These are phyloP conservation scores for Cyberlindnera euphorbiiphila DNA, from an alignment of 805 yeast species.

Conservation along the genomic window DNA sequence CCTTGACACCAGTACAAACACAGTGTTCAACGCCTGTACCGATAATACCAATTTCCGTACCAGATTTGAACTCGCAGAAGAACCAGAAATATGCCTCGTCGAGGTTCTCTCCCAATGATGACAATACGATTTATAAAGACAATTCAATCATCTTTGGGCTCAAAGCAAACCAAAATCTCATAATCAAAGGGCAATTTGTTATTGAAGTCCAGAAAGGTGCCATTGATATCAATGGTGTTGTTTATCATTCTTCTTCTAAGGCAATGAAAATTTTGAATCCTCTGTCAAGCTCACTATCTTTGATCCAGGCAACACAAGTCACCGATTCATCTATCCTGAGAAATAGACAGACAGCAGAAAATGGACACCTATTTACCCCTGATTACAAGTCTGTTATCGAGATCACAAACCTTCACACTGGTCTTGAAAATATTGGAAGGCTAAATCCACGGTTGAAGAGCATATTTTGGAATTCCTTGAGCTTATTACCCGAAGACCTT, in stretches of 20 bases:
- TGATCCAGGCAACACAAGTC: slow-evolving; percentile 41
- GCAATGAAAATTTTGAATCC: slow-evolving; percentile 35
- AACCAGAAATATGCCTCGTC: slow-evolving; percentile 29
- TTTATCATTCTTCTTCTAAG: slow-evolving; percentile 29
- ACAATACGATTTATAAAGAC: slow-evolving; percentile 35
- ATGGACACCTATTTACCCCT: slow-evolving; percentile 36
- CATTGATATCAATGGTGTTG: slow-evolving; percentile 38
- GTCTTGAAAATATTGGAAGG: slow-evolving; percentile 41
- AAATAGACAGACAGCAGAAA: slow-evolving; percentile 32
- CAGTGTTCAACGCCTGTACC: slow-evolving; percentile 5
- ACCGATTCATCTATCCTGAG: slow-evolving; percentile 28
- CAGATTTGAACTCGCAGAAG: neutral
- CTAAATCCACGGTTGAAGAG: slow-evolving; percentile 44
- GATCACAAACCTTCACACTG: slow-evolving; percentile 36
- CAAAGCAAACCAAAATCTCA: slow-evolving; percentile 37
- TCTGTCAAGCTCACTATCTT: slow-evolving; percentile 36
- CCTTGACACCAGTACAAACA: neutral
- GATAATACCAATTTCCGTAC: neutral
- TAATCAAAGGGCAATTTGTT: slow-evolving; percentile 45
- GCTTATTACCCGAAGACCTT: slow-evolving; percentile 13
- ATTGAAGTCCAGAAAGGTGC: slow-evolving; percentile 46
- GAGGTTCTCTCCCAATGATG: slow-evolving; percentile 35
- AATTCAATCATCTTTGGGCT: slow-evolving; percentile 39
- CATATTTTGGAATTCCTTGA: slow-evolving; percentile 31
- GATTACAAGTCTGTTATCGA: slow-evolving; percentile 41